Percentiles rank a stretch among this genome's conserved stretches.
Evolutionary conservation across 306 rosid species (phyloP).

Genomic region (Inga oerstediana): DNA sequence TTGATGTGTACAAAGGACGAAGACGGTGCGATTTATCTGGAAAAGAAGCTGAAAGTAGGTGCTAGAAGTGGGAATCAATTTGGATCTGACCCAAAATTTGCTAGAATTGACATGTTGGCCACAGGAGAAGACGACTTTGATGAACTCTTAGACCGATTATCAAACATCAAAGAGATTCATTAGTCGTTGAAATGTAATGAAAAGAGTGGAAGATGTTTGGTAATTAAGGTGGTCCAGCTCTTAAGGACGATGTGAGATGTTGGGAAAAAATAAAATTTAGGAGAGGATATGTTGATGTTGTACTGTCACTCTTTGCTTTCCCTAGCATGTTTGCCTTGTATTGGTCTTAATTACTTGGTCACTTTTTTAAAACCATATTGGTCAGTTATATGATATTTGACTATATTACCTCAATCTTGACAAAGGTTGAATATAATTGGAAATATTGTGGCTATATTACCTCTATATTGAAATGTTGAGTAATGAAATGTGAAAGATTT

Average conservation of each 20-base stretch:
- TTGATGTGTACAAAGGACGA: slow-evolving; percentile 58
- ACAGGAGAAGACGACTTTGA: slow-evolving; percentile 44
- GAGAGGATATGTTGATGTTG: background rate
- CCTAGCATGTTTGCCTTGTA: background rate
- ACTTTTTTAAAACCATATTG: too few relatives aligned
- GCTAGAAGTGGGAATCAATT: slow-evolving; percentile 64
- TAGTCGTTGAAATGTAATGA: background rate
- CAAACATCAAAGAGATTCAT: slow-evolving; percentile 31
- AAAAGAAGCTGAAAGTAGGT: slow-evolving; percentile 40
- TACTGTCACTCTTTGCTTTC: too few relatives aligned
- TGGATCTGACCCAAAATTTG: slow-evolving; percentile 52
- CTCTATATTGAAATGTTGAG: too few relatives aligned
- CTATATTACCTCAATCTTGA: too few relatives aligned
- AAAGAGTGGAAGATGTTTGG: background rate
- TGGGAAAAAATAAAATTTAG: background rate
- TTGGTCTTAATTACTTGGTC: too few relatives aligned
- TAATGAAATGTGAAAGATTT: too few relatives aligned
- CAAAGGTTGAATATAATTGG: too few relatives aligned
- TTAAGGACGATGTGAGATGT: background rate
- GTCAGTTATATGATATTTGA: too few relatives aligned
- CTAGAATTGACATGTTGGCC: slow-evolving; percentile 61
- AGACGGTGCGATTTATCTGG: slow-evolving; percentile 48
- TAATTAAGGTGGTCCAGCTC: too few relatives aligned
- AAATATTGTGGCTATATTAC: too few relatives aligned
- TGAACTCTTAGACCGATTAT: slow-evolving; percentile 50